A percentile compares a stretch with the other conserved stretches of the same genome.
Conservation (phyloP, 495 filamentous ascomycete genomes). For the Talaromyces ruber region DNA sequence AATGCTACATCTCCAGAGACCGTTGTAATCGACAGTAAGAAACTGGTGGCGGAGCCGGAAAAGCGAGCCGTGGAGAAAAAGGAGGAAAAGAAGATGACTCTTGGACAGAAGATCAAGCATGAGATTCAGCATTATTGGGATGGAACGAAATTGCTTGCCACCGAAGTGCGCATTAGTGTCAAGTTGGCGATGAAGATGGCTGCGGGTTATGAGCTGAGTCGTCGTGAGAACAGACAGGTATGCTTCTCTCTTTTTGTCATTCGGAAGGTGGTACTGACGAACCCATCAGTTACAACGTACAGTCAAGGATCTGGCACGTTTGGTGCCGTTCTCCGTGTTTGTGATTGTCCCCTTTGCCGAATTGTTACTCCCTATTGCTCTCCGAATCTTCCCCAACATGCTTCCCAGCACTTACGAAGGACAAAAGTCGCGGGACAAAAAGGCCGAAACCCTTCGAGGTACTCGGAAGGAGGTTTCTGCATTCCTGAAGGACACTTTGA, state of each 20-base stretch:
- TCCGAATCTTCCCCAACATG: conserved; percentile 93
- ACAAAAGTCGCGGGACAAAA: conserved; percentile 79
- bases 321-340: conserved; percentile 96
- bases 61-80: conserved; percentile 58
- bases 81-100: conserved; percentile 74
- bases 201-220: conserved; percentile 90
- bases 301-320: conserved; percentile 81
- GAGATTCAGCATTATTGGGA: conserved; percentile 96
- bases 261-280: neutral
- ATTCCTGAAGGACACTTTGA: conserved; percentile 83
- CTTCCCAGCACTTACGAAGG: conserved; percentile 96
- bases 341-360: conserved; percentile 96
- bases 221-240: conserved; percentile 83
- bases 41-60: conserved; percentile 24
- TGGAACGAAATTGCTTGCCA: conserved; percentile 92
- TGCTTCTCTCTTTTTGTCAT: conserved; percentile 1
- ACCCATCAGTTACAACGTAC: conserved; percentile 66
- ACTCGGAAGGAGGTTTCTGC: conserved; percentile 90
- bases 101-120: conserved; percentile 88
- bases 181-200: conserved; percentile 94
- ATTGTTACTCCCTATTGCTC: conserved; percentile 82
- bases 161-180: conserved; percentile 86
- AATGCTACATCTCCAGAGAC: conserved; percentile 2
- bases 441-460: conserved; percentile 71
- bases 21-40: conserved; percentile 7